A percentile compares a stretch with the other conserved stretches of the same genome.
Conservation (phyloP, 148 eudicot species). For the Heliamphora exappendiculata region DNA sequence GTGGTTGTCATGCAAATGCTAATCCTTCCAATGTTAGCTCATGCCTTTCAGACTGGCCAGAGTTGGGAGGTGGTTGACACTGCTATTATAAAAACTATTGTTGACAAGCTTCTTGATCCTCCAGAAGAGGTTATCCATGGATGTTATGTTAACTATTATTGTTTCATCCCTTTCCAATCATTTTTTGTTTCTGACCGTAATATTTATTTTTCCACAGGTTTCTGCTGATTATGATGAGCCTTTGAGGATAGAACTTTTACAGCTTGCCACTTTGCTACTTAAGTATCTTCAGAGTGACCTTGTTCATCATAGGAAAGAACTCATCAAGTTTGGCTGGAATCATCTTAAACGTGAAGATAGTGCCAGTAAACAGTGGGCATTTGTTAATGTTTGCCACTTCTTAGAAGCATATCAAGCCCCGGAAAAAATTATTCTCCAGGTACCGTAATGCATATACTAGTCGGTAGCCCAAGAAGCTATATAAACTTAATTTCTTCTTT, state of each 20-base stretch:
- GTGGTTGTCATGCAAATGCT: constrained; percentile 97
- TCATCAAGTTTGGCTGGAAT: constrained; percentile 99
- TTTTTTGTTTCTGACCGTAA: background rate
- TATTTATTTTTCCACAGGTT: constrained; percentile 37
- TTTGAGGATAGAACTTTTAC: constrained; percentile 92
- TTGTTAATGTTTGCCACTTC: constrained; percentile 98
- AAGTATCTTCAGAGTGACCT: constrained; percentile 93
- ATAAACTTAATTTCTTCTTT: background rate
- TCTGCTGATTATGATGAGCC: constrained; percentile 99
- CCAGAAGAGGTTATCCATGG: constrained; percentile 75
- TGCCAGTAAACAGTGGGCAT: constrained; percentile 99
- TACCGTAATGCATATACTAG: constrained; percentile 13
- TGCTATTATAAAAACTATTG: constrained; percentile 73
- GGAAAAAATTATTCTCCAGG: constrained; percentile 98
- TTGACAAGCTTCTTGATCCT: constrained; percentile 93
- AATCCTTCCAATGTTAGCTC: constrained; percentile 95
- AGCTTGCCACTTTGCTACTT: constrained; percentile 89
- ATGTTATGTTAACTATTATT: background rate
- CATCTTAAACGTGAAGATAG: constrained; percentile 99
- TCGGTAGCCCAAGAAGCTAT: background rate
- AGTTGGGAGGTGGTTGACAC: constrained; percentile 97
- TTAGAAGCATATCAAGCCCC: constrained; percentile 99
- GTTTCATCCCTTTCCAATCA: background rate
- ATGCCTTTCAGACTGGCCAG: constrained; percentile 92
- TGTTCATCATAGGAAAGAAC: constrained; percentile 93